These are phyloP conservation scores for Colletotrichum magnum DNA, from an alignment of 2,329 filamentous ascomycete genomes.

Conservation along the genomic window DNA sequence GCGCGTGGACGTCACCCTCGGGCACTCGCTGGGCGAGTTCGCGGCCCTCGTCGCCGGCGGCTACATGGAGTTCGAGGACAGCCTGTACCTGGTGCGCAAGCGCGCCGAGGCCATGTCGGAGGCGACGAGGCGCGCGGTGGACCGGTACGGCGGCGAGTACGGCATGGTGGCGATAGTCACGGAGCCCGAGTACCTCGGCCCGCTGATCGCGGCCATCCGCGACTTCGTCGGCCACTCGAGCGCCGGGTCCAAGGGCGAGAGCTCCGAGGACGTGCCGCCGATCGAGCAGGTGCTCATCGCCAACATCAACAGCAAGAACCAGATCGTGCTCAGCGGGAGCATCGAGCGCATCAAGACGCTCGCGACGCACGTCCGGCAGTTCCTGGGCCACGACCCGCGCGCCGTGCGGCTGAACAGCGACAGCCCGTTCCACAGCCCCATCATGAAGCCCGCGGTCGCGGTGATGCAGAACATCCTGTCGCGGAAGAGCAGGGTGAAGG, in stretches of 20 bases:
- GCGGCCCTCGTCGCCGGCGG: conserved; percentile 89
- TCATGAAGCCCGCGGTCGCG: conserved; percentile 88
- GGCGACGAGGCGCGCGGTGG: conserved; percentile 77
- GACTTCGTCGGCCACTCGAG: conserved; percentile 82
- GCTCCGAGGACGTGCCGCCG: conserved; percentile 76
- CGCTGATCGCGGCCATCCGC: conserved; percentile 80
- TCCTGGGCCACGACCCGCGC: conserved; percentile 90
- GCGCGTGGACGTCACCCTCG: conserved; percentile 85
- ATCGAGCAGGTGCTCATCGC: conserved; percentile 92
- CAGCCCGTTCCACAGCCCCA: conserved; percentile 90
- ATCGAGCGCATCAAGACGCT: conserved; percentile 86
- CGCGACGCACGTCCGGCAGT: conserved; percentile 87
- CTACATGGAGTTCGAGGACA: conserved; percentile 83
- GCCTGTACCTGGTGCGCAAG: conserved; percentile 80
- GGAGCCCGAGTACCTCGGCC: conserved; percentile 81
- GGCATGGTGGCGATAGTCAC: conserved; percentile 96
- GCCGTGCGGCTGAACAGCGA: conserved; percentile 90
- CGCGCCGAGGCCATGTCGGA: conserved; percentile 88
- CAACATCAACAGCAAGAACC: conserved; percentile 96
- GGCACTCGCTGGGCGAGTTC: conserved; percentile 94
- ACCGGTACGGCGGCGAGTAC: conserved; percentile 82
- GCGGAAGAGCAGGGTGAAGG: conserved; percentile 67
- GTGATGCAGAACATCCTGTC: conserved; percentile 80
- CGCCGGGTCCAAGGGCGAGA: conserved; percentile 77
- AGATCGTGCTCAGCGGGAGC: conserved; percentile 93